phyloP scores from a whole-genome alignment of 1,284 basidiomycete genomes.

The Cerioporus squamosus region DNA sequence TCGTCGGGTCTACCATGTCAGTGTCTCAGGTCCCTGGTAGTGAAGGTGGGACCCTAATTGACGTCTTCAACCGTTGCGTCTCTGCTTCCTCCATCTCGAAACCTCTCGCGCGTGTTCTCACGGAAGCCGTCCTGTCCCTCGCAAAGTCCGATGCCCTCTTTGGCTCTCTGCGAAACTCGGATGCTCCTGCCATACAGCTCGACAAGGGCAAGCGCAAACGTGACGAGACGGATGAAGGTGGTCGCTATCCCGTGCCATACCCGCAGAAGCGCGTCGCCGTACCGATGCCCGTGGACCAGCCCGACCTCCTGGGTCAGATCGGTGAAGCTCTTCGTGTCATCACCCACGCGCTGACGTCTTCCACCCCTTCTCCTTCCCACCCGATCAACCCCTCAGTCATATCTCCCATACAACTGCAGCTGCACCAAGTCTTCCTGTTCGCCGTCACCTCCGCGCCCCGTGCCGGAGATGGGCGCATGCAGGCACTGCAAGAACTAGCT shows the following conservation, averaged over 20 bases:
- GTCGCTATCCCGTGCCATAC: slow-evolving; percentile 30
- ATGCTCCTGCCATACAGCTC: slow-evolving; percentile 58
- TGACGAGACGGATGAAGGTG: slow-evolving; percentile 55
- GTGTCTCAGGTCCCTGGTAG: slow-evolving; percentile 52
- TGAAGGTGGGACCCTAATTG: slow-evolving; percentile 53
- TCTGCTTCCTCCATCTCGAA: slow-evolving; percentile 52
- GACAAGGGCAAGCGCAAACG: slow-evolving; percentile 73
- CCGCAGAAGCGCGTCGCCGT: slow-evolving; percentile 49
- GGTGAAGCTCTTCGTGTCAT: slow-evolving; percentile 60
- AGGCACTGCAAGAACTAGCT: slow-evolving; percentile 69
- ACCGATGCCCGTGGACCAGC: slow-evolving; percentile 23
- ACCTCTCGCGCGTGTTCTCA: slow-evolving; percentile 55
- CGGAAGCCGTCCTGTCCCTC: slow-evolving; percentile 60
- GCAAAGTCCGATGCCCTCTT: slow-evolving; percentile 69
- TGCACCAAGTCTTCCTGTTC: slow-evolving; percentile 78
- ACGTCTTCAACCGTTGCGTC: slow-evolving; percentile 54
- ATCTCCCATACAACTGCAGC: slow-evolving; percentile 64
- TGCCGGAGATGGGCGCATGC: slow-evolving; percentile 51
- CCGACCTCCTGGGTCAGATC: slow-evolving; percentile 52
- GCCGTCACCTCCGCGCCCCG: slow-evolving; percentile 66
- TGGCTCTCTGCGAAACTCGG: slow-evolving; percentile 61
- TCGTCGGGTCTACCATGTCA: slow-evolving; percentile 56
- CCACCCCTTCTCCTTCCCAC: slow-evolving; percentile 37
- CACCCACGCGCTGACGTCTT: slow-evolving; percentile 47
- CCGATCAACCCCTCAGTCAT: slow-evolving; percentile 59